Conservation (phyloP, 1,284 basidiomycete genomes). For the Singerocomus inundabilis region DNA sequence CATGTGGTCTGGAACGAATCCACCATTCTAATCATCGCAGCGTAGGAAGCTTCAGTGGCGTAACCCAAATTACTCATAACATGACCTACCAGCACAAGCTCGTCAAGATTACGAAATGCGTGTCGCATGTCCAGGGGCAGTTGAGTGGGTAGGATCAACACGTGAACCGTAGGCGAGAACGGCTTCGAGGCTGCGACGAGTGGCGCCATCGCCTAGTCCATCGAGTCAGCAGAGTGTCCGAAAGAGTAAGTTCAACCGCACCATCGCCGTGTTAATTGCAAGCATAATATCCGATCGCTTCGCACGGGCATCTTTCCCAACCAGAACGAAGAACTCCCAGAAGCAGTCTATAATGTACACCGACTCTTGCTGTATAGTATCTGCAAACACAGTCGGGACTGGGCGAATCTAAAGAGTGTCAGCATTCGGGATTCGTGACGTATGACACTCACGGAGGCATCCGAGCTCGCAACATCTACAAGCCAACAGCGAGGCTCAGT, state of each 20-base stretch:
- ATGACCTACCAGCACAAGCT: slow-evolving; percentile 51
- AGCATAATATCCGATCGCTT: slow-evolving; percentile 58
- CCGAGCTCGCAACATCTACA: slow-evolving; percentile 42
- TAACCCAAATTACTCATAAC: not conserved
- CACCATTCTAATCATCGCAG: slow-evolving; percentile 49
- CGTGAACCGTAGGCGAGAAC: slow-evolving; percentile 69
- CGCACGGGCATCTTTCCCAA: slow-evolving; percentile 62
- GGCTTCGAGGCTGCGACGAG: slow-evolving; percentile 52
- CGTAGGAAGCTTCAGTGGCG: not conserved
- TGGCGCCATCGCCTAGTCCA: slow-evolving; percentile 50
- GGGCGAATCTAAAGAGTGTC: slow-evolving; percentile 27
- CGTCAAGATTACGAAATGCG: slow-evolving; percentile 66
- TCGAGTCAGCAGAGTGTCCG: not conserved
- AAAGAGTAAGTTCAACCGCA: slow-evolving; percentile 26
- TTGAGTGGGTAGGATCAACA: slow-evolving; percentile 66
- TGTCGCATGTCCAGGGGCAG: slow-evolving; percentile 66
- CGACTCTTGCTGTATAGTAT: slow-evolving; percentile 33
- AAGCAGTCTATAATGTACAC: slow-evolving; percentile 69
- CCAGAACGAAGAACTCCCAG: slow-evolving; percentile 76
- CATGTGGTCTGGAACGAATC: slow-evolving; percentile 69
- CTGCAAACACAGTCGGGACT: slow-evolving; percentile 30
- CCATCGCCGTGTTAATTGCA: slow-evolving; percentile 56
- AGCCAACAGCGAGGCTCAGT: slow-evolving; percentile 55
- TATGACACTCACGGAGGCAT: slow-evolving; percentile 36
- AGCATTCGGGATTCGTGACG: not conserved